phyloP scores from a whole-genome alignment of 2,329 filamentous ascomycete genomes.

The Aspergillus versicolor region DNA sequence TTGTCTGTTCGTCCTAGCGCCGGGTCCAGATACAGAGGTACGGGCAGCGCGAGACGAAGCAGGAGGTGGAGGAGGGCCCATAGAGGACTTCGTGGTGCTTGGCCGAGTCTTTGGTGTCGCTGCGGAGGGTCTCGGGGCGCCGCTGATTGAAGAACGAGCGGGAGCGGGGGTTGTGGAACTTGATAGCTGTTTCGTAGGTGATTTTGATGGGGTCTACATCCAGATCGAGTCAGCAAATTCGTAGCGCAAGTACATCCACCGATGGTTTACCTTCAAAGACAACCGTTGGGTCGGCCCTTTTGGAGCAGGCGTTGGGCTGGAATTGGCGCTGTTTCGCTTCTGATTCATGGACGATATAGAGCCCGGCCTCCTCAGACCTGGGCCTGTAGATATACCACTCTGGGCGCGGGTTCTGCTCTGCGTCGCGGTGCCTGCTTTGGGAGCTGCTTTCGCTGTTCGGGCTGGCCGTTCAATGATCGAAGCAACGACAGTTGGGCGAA shows the following conservation, averaged over 20 bases:
- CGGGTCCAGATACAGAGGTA: slow-evolving; percentile 37
- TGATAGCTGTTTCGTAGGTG: slow-evolving; percentile 72
- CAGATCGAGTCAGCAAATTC: slow-evolving; percentile 4
- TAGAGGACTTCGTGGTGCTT: slow-evolving; percentile 59
- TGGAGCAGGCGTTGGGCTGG: slow-evolving; percentile 69
- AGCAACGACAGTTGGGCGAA: slow-evolving; percentile 69
- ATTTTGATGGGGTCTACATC: slow-evolving; percentile 70
- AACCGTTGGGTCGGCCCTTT: slow-evolving; percentile 45
- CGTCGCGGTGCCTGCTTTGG: slow-evolving; percentile 23
- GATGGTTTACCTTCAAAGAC: slow-evolving; percentile 37
- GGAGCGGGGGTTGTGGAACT: slow-evolving; percentile 59
- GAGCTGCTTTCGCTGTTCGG: slow-evolving; percentile 39
- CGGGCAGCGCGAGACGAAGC: slow-evolving; percentile 38
- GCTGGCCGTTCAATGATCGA: slow-evolving; percentile 45
- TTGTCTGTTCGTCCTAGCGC: slow-evolving; percentile 35
- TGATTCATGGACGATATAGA: slow-evolving; percentile 54
- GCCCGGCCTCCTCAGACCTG: slow-evolving; percentile 44
- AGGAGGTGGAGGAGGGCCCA: slow-evolving; percentile 60
- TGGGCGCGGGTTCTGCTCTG: slow-evolving; percentile 40
- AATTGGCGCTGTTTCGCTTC: slow-evolving; percentile 69
- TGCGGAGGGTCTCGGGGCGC: slow-evolving; percentile 55
- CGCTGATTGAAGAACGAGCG: slow-evolving; percentile 37
- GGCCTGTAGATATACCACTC: slow-evolving; percentile 36
- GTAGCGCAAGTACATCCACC: background rate
- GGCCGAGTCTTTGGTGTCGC: slow-evolving; percentile 54